Base-by-base conservation (phyloP, 345 rosid genomes). In the Salix koriyanagi region DNA sequence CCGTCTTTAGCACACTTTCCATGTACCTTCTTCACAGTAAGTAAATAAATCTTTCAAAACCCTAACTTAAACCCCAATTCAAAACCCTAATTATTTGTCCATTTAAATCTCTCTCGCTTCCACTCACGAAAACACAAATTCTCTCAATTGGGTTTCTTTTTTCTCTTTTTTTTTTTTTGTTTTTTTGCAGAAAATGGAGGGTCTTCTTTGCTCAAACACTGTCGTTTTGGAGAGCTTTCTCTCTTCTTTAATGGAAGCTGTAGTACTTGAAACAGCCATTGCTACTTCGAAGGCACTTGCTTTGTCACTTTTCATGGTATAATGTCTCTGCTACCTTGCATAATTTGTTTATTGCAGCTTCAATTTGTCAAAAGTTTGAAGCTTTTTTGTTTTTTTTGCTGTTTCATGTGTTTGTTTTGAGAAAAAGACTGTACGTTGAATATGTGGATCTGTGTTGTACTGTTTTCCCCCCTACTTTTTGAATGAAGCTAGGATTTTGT, bases 291-390 rank as follows among this genome's bases (percentile, higher is more conserved):
- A 83, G 60, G 76, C 79, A 30, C 62, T 84, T 25, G 69, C 77
- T 61, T 76, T 79, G 79, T 79, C 84, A 15, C 79, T 85, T 41
- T 69, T 74, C 77, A 70, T 76, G 91, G 90, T 88, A 81, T 26
- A 37, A 58, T 14, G 69, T 65, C 13, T 44, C 36, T n/a, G 18
- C 23, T 9, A 41, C 48, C 71, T 48, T 64, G 11, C 23, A 14
- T 16, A 3, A 48, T 28, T 71, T 25, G 26, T 19, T 37, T 52
- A n/a, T 71, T 5, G 21, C 15, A 36, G 15, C 54, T 71, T 30
- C 6, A 37, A 2, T 19, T 70, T 46, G 18, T 16, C 23, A 1
- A 6, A 46, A 60, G 34, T 23, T 13, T 23, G 42, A 34, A 58
- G 7, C 15, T 72, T 60, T 39, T 71, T 30, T 15, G 11, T 58